Evolutionary conservation across 192 early-diverging fungal species (phyloP), one percentile per base, ranked within the genome.

Genomic region (Backusella sp.): DNA sequence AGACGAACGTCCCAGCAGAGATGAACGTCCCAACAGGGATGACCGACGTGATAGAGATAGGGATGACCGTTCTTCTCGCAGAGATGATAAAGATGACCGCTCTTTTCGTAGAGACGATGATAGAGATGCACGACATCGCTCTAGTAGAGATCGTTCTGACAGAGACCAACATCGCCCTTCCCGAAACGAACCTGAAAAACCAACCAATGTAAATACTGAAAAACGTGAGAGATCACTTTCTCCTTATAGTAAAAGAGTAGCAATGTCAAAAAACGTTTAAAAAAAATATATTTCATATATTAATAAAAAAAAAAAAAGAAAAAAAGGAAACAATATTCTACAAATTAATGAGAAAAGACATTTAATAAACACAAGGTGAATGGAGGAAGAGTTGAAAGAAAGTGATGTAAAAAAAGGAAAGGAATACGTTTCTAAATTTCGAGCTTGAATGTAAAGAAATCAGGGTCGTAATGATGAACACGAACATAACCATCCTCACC

Each of bases 401-500:
- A 69, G 53, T 23, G 46, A 28, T 12, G 52, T 53, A 23, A 56
- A 37, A n/a, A 37, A 37, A 21, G 2, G 12, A 12, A 35, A 28
- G 37, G 15, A 46, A 46, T 11, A 36, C 37, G 21, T 23, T 14
- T 82, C 77, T 87, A 88, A 80, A 76, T 82, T 82, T 84, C 86
- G 80, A 83, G 89, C 89, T 92, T 94, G 90, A 99, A 99, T 77
- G 88, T 89, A 82, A 96, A 97, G 86, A 97, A 99, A 82, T 97
- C 95, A 9, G 88, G 85, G 78, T 99, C 98, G 83, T 97, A 95
- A 83, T 94, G 91, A 84, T 99, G 98, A 71, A 99, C 87, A 72
- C 98, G 92, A 49, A 99, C 92, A 78, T 95, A 98, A 83, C 98
- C 98, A 84, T 99, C 98, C 83, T 99, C 98, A 79, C 96, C 94